Conservation (phyloP, 495 filamentous ascomycete genomes). For the Hypoxylon lenormandii region DNA sequence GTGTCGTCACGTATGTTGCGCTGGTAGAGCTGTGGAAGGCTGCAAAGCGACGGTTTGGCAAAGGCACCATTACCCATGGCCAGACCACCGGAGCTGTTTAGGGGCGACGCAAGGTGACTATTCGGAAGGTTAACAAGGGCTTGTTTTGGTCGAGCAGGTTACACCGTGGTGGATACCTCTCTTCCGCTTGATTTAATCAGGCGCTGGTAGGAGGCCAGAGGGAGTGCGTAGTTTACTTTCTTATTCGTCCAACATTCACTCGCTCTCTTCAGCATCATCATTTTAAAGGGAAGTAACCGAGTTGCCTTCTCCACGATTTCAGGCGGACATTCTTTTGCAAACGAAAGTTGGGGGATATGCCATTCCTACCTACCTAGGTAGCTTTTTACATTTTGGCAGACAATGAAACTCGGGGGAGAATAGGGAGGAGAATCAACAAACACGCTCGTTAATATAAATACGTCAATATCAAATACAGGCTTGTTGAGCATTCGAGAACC, state of each 20-base stretch:
- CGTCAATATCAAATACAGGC: too few species aligned
- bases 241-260: neutral
- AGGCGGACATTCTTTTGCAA: too few species aligned
- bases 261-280: neutral
- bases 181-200: neutral
- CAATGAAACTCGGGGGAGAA: too few species aligned
- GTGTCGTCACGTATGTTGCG: conserved; percentile 59
- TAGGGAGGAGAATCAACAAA: too few species aligned
- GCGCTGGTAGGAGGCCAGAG: neutral
- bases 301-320: too few species aligned
- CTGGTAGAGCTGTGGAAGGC: conserved; percentile 68
- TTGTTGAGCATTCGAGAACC: too few species aligned
- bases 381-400: too few species aligned
- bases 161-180: neutral
- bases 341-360: too few species aligned
- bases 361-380: too few species aligned
- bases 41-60: conserved; percentile 55
- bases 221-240: conserved; percentile 1
- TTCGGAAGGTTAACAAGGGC: neutral
- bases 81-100: conserved; percentile 15
- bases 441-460: too few species aligned
- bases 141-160: too few species aligned
- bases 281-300: neutral
- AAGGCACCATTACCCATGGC: conserved; percentile 1
- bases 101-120: neutral